Evolutionary conservation across 208 protist species (phyloP).

Genomic region (Leishmania major): DNA sequence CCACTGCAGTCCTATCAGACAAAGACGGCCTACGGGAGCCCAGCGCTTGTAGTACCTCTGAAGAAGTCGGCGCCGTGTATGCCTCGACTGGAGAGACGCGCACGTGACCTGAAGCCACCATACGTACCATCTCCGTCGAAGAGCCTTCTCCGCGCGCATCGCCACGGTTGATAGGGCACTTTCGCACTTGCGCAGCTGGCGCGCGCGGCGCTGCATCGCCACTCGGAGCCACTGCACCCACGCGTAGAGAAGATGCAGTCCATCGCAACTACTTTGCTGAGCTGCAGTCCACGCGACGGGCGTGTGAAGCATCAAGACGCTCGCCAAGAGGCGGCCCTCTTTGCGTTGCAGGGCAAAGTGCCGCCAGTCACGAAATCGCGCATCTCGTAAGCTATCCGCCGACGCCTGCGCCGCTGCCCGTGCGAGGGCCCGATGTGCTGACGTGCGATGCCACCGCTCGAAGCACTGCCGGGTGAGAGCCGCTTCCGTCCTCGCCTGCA

Average conservation of each 20-base stretch:
- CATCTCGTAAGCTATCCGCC: background rate
- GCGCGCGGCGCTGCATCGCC: slow-evolving; percentile 18
- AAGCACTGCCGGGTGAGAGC: background rate
- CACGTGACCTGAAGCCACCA: slow-evolving; percentile 24
- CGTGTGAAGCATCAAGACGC: slow-evolving; percentile 6
- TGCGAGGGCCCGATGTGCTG: background rate
- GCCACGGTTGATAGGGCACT: background rate
- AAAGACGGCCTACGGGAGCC: background rate
- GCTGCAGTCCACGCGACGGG: slow-evolving; percentile 4
- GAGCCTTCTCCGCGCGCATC: background rate
- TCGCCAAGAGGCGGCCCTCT: background rate
- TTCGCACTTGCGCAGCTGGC: slow-evolving; percentile 19
- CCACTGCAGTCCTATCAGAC: background rate
- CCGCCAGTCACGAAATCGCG: slow-evolving; percentile 4
- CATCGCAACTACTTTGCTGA: background rate
- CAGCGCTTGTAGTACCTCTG: slow-evolving; percentile 8
- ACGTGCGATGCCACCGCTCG: slow-evolving; percentile 9
- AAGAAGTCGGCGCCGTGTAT: background rate
- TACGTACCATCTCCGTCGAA: slow-evolving; percentile 1
- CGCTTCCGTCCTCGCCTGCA: background rate
- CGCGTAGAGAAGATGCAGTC: slow-evolving; percentile 7
- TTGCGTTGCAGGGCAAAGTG: background rate
- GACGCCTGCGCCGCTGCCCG: background rate
- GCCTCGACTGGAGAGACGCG: slow-evolving; percentile 7
- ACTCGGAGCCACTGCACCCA: slow-evolving; percentile 44